Evolutionary conservation across 768 basidiomycete species (phyloP).

Genomic region (Amanita polypyramis): DNA sequence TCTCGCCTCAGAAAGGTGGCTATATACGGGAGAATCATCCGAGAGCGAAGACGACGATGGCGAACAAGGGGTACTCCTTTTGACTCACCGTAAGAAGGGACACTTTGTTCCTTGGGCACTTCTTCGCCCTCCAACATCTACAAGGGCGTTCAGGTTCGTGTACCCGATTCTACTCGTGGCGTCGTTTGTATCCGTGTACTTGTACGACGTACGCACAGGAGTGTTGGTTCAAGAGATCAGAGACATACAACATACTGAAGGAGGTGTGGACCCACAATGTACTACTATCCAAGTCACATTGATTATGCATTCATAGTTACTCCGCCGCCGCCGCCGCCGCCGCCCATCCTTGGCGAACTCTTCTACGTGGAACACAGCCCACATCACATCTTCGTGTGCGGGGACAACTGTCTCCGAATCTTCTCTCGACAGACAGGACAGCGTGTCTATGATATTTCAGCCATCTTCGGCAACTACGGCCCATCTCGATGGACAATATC

Average conservation of each 20-base stretch:
- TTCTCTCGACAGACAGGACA: constrained; percentile 39
- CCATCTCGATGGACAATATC: constrained; percentile 23
- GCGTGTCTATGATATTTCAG: constrained; percentile 32
- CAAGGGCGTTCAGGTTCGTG: constrained; percentile 53
- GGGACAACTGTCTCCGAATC: constrained; percentile 34
- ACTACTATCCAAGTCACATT: background rate
- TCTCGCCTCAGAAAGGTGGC: background rate
- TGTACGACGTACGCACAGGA: constrained; percentile 55
- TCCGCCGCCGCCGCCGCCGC: background rate
- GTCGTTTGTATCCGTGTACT: constrained; percentile 30
- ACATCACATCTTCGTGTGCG: constrained; percentile 51
- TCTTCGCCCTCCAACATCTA: constrained; percentile 32
- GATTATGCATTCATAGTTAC: background rate
- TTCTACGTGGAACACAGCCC: constrained; percentile 59
- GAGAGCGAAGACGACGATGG: background rate
- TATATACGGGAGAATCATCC: background rate
- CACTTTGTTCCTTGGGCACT: constrained; percentile 57
- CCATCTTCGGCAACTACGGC: constrained; percentile 23
- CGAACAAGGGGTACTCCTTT: background rate
- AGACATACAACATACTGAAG: constrained; percentile 21
- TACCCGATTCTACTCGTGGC: constrained; percentile 56
- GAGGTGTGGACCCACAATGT: background rate
- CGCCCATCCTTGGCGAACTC: constrained; percentile 25
- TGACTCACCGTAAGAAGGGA: constrained; percentile 18
- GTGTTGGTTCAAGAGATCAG: constrained; percentile 36